These are phyloP conservation scores for Candida rishiriensis DNA, from an alignment of 805 yeast species.

Conservation along the genomic window DNA sequence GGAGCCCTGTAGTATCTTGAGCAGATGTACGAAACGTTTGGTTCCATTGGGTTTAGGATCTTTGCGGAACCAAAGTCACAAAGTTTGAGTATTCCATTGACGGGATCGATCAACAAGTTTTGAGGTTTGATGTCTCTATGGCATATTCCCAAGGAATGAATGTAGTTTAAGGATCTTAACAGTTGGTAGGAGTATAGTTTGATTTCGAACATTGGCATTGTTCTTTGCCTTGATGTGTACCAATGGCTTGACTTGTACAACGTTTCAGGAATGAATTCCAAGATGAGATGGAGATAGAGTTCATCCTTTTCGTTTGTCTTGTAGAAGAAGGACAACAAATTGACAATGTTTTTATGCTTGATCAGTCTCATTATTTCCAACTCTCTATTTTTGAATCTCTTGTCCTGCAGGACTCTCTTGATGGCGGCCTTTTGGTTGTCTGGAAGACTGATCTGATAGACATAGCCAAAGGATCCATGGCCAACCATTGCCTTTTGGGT, in stretches of 20 bases:
- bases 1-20: constrained; percentile 97
- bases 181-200: constrained; percentile 79
- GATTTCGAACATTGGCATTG: constrained; percentile 88
- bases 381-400: constrained; percentile 90
- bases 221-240: constrained; percentile 64
- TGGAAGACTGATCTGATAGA: constrained; percentile 80
- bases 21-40: constrained; percentile 94
- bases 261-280: constrained; percentile 95
- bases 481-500: constrained; percentile 89
- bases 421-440: constrained; percentile 82
- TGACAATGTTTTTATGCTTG: constrained; percentile 82
- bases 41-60: constrained; percentile 81
- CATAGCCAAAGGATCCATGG: constrained; percentile 99
- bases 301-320: constrained; percentile 61
- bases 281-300: constrained; percentile 79
- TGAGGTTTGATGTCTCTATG: constrained; percentile 94
- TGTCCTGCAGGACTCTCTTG: constrained; percentile 94
- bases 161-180: constrained; percentile 71
- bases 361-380: constrained; percentile 91
- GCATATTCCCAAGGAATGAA: constrained; percentile 74
- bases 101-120: constrained; percentile 81
- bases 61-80: constrained; percentile 98
- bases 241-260: constrained; percentile 86
- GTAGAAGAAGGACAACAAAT: constrained; percentile 81
- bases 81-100: constrained; percentile 76